Evolutionary conservation across 352 stramenopile species (phyloP).

Genomic region (Pythium oligandrum): DNA sequence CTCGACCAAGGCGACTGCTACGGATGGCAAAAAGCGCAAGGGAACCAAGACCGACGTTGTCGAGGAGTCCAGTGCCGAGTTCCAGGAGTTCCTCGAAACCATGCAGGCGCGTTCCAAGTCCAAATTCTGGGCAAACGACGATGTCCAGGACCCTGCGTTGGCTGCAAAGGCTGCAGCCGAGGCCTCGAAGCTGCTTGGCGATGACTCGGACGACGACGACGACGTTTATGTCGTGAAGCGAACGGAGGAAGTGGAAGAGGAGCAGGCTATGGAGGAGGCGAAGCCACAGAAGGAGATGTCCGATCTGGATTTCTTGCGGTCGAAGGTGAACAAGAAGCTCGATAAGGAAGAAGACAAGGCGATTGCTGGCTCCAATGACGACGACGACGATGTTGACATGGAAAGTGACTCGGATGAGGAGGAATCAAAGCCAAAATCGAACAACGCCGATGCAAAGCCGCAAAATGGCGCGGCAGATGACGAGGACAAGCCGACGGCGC

Average conservation of each 20-base stretch:
- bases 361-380: constrained; percentile 11
- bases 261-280: constrained; percentile 16
- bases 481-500: constrained; percentile 46
- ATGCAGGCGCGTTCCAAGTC: constrained; percentile 88
- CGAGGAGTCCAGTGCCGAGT: constrained; percentile 46
- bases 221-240: constrained; percentile 86
- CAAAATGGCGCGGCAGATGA: constrained; percentile 7
- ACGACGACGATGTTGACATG: constrained; percentile 22
- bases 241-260: constrained; percentile 21
- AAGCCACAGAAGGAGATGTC: constrained; percentile 43
- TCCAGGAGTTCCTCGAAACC: constrained; percentile 88
- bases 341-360: constrained; percentile 42
- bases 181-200: constrained; percentile 20
- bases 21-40: constrained; percentile 27
- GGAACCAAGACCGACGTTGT: constrained; percentile 12
- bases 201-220: constrained; percentile 44
- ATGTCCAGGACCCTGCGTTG: constrained; percentile 47
- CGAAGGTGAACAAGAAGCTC: constrained; percentile 91
- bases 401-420: constrained; percentile 31
- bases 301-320: constrained; percentile 93
- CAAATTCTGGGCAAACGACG: constrained; percentile 90
- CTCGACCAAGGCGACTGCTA: constrained; percentile 13
- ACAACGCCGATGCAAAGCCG: constrained; percentile 4
- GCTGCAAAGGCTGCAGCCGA: constrained; percentile 19
- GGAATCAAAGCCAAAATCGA: constrained; percentile 9